Evolutionary conservation across 1,139 yeast genomes (phyloP).

Genomic region (Kurtzmaniella quercitrusa): DNA sequence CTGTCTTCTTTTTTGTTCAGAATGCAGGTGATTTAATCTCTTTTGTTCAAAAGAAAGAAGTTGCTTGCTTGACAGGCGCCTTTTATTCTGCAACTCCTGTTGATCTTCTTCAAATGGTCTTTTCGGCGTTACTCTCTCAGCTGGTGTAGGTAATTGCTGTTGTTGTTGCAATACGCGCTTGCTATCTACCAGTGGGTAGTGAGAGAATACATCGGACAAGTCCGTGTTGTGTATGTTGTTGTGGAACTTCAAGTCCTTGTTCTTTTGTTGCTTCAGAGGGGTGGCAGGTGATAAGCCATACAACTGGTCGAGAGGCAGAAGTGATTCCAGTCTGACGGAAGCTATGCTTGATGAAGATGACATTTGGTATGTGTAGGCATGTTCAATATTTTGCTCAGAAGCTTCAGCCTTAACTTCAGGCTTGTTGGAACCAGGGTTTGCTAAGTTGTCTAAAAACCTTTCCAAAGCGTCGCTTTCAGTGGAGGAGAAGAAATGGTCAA

Average conservation of each 20-base stretch:
- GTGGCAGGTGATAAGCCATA: neutral
- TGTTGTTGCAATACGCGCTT: constrained; percentile 5
- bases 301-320: constrained; percentile 8
- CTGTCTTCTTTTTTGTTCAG: constrained; percentile 74
- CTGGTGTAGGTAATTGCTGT: constrained; percentile 36
- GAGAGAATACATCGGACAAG: constrained; percentile 35
- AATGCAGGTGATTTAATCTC: constrained; percentile 64
- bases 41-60: constrained; percentile 62
- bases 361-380: constrained; percentile 1
- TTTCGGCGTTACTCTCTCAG: constrained; percentile 11
- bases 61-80: constrained; percentile 39
- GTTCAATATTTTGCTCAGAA: neutral
- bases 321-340: constrained; percentile 19
- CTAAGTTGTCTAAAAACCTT: constrained; percentile 41
- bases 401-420: neutral
- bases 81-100: constrained; percentile 22
- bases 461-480: constrained; percentile 46
- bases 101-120: constrained; percentile 13
- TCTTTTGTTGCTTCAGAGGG: constrained; percentile 22
- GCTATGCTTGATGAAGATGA: neutral
- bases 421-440: constrained; percentile 20
- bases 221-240: constrained; percentile 12
- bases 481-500: constrained; percentile 43
- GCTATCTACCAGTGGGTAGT: constrained; percentile 19
- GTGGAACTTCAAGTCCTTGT: constrained; percentile 5